A percentile compares a stretch with the other conserved stretches of the same genome.
Evolutionary conservation across 1,139 yeast species (phyloP).

Genomic region (Saccharomyces hybrid): DNA sequence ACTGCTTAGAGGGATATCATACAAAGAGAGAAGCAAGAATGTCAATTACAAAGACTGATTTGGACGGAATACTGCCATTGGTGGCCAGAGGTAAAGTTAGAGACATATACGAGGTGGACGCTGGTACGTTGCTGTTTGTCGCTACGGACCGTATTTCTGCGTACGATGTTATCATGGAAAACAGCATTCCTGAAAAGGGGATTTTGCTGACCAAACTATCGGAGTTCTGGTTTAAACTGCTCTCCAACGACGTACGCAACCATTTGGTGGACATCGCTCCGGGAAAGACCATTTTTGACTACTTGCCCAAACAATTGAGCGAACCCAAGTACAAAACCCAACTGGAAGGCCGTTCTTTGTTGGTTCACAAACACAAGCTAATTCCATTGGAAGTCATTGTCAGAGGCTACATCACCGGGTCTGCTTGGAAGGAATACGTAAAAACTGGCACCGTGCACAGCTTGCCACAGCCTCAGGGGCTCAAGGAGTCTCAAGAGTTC

Average conservation of each 20-base stretch:
- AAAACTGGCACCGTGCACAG: conserved; percentile 83
- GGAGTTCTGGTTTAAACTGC: conserved; percentile 82
- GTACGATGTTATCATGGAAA: conserved; percentile 90
- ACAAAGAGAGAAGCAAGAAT: neutral
- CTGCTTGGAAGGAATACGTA: conserved; percentile 94
- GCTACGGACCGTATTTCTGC: conserved; percentile 98
- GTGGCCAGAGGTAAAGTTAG: conserved; percentile 91
- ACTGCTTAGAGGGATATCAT: neutral
- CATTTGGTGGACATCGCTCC: conserved; percentile 44
- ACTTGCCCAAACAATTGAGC: conserved; percentile 54
- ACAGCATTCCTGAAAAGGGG: conserved; percentile 88
- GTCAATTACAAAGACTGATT: conserved; percentile 41
- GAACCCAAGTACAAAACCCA: conserved; percentile 56
- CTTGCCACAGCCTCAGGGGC: conserved; percentile 42
- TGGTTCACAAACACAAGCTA: conserved; percentile 75
- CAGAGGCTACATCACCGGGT: conserved; percentile 94
- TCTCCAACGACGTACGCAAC: conserved; percentile 53
- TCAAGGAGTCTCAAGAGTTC: conserved; percentile 78
- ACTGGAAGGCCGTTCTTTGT: conserved; percentile 66
- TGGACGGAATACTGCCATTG: conserved; percentile 71
- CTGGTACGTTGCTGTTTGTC: conserved; percentile 68
- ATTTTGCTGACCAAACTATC: conserved; percentile 78
- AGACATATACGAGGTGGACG: conserved; percentile 82
- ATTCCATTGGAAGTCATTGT: conserved; percentile 95
- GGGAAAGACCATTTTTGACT: conserved; percentile 46